These are phyloP conservation scores for Centaurea solstitialis DNA, from an alignment of 129 eudicot genomes.

Conservation along the genomic window DNA sequence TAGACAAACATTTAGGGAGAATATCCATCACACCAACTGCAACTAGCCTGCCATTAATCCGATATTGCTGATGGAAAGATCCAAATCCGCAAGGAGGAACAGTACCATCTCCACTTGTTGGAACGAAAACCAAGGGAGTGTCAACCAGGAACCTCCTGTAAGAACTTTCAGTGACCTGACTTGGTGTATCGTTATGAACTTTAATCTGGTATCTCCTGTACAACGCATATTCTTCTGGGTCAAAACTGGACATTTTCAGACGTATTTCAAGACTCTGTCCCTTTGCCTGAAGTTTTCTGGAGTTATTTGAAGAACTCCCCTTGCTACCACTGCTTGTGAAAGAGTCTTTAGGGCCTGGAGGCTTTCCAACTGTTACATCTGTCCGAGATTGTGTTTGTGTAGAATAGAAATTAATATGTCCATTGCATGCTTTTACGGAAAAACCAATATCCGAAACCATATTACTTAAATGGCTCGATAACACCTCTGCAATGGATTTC, in stretches of 20 bases:
- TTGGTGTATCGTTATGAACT: slow-evolving; percentile 90
- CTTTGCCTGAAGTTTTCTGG: slow-evolving; percentile 28
- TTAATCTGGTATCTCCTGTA: slow-evolving; percentile 76
- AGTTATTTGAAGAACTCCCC: slow-evolving; percentile 29
- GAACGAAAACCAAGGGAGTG: slow-evolving; percentile 68
- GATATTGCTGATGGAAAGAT: slow-evolving; percentile 95
- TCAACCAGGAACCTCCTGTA: slow-evolving; percentile 88
- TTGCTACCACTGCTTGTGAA: slow-evolving; percentile 16
- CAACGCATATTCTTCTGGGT: slow-evolving; percentile 81
- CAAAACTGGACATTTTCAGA: slow-evolving; percentile 73
- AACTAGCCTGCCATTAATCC: slow-evolving; percentile 72
- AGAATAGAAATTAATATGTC: slow-evolving; percentile 81
- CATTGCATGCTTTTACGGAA: slow-evolving; percentile 77
- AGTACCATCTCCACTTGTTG: slow-evolving; percentile 47
- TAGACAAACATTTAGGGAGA: slow-evolving; percentile 93
- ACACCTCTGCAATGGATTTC: slow-evolving; percentile 57
- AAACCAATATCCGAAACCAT: slow-evolving; percentile 40
- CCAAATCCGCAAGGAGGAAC: slow-evolving; percentile 93
- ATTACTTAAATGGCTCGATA: slow-evolving; percentile 37
- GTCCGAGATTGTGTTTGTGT: slow-evolving; percentile 26
- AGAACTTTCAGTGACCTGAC: slow-evolving; percentile 72
- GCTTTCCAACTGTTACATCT: slow-evolving; percentile 15
- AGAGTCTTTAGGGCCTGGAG: slow-evolving; percentile 25
- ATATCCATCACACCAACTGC: slow-evolving; percentile 97
- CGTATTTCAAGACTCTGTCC: slow-evolving; percentile 60